Conservation (phyloP, 306 rosid genomes). For the Trichosanthes cucumerina region DNA sequence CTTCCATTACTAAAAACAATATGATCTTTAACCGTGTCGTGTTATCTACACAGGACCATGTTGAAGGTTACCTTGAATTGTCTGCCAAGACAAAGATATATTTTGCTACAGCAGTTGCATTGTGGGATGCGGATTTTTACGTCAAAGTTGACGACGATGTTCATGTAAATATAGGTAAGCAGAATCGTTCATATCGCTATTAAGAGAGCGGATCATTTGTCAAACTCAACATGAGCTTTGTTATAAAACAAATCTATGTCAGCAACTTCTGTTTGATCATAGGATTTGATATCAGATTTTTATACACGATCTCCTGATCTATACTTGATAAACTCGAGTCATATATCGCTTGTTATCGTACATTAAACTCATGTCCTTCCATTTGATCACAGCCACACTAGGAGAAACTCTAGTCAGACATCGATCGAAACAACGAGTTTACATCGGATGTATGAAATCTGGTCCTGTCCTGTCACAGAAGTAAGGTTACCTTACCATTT, state of each 20-base stretch:
- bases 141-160: conserved; percentile 97
- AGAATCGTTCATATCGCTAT: neutral
- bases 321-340: neutral
- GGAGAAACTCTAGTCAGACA: conserved; percentile 92
- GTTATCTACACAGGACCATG: conserved; percentile 59
- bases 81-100: conserved; percentile 91
- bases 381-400: conserved; percentile 58
- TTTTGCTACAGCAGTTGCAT: conserved; percentile 72
- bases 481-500: conserved; percentile 25
- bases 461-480: conserved; percentile 89
- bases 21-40: neutral
- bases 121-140: conserved; percentile 97
- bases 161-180: conserved; percentile 90
- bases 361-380: neutral
- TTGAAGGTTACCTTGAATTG: conserved; percentile 96
- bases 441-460: conserved; percentile 99
- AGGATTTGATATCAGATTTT: neutral
- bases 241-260: neutral
- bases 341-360: neutral
- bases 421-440: conserved; percentile 56
- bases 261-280: neutral
- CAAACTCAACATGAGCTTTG: neutral
- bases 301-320: neutral
- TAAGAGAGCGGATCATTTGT: neutral
- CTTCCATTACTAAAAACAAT: neutral